Percentiles rank a stretch among this genome's conserved stretches.
phyloP scores from a whole-genome alignment of 352 stramenopile genomes.

The Phytophthora colocasiae region DNA sequence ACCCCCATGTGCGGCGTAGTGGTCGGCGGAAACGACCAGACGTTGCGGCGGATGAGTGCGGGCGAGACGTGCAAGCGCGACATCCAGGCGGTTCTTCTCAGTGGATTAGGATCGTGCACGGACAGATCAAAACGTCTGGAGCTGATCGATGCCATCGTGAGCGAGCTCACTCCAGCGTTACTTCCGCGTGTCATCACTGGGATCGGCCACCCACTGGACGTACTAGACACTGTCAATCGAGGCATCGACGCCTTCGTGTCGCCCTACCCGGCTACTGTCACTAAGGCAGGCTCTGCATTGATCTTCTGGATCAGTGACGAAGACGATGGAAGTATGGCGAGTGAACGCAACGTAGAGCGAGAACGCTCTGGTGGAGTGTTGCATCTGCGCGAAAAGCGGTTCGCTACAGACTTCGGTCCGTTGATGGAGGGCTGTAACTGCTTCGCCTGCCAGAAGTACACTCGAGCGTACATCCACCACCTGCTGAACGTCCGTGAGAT shows the following conservation, averaged over 20 bases:
- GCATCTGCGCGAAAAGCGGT: slow-evolving; percentile 71
- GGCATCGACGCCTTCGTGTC: slow-evolving; percentile 80
- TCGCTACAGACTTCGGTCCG: slow-evolving; percentile 68
- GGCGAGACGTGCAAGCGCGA: slow-evolving; percentile 73
- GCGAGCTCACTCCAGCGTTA: slow-evolving; percentile 35
- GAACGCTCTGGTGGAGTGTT: slow-evolving; percentile 60
- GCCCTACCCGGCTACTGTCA: slow-evolving; percentile 61
- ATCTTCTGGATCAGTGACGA: slow-evolving; percentile 69
- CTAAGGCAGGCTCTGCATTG: slow-evolving; percentile 55
- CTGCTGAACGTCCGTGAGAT: slow-evolving; percentile 93
- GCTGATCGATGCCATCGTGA: slow-evolving; percentile 58
- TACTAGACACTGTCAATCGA: slow-evolving; percentile 56
- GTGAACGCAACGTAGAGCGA: slow-evolving; percentile 26
- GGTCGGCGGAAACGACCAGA: slow-evolving; percentile 66
- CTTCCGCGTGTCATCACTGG: slow-evolving; percentile 72
- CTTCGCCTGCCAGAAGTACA: slow-evolving; percentile 80
- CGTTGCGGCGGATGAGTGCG: slow-evolving; percentile 56
- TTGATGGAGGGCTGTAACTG: slow-evolving; percentile 72
- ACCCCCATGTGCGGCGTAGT: slow-evolving; percentile 69
- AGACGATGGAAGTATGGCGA: slow-evolving; percentile 15
- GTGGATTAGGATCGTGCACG: slow-evolving; percentile 57
- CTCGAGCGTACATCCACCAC: slow-evolving; percentile 93
- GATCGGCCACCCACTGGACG: slow-evolving; percentile 69
- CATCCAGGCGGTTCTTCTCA: slow-evolving; percentile 73
- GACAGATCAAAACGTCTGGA: slow-evolving; percentile 44